Base-by-base conservation (phyloP, 495 filamentous ascomycete species). In the Podospora anserina region DNA sequence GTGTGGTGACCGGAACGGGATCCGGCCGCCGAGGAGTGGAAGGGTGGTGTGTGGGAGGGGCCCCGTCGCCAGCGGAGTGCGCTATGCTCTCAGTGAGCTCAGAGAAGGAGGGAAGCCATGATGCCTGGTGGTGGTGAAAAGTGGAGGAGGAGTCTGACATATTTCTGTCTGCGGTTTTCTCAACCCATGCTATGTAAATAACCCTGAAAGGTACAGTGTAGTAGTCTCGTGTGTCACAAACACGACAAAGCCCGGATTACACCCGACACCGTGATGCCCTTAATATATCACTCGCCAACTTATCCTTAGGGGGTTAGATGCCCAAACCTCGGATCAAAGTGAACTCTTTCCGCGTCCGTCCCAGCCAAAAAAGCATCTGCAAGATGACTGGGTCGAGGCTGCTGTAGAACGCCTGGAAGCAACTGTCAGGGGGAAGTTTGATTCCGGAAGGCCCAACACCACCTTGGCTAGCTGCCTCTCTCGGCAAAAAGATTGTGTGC, bases 1-100 rank as follows among this genome's bases (percentile, higher is more conserved):
- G 9, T 16, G 7, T 16, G 39, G 39, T 49, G 39, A 49, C 39
- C 39, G 39, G 39, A 16, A 49, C 9, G 39, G 39, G 39, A 49
- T 49, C 39, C 39, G 39, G 7, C 39, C 39, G 15, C 39, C 15
- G 9, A 49, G 39, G 2, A 49, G 39, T 49, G 39, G 55, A 58
- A n/a, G 55, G n/a, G 23, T 19, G 5, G 18, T 11, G 6, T 4
- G n/a, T 20, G 0, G 55, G 55, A 58, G 18, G 4, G 55, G 18
- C 18, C n/a, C 23, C 55, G 18, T 58, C 55, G 1, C 7, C n/a
- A 11, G 55, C n/a, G 4, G 55, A 58, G 55, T 58, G 4, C 3
- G 55, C 55, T 58, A 58, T 26, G 55, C 55, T 58, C 55, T 19
- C n/a, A n/a, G 55, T 58, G 23, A 58, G 55, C 55, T 58, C 55